A percentile compares a stretch with the other conserved stretches of the same genome.
phyloP scores from a whole-genome alignment of 2,329 filamentous ascomycete species.

The Paraphoma sp. region DNA sequence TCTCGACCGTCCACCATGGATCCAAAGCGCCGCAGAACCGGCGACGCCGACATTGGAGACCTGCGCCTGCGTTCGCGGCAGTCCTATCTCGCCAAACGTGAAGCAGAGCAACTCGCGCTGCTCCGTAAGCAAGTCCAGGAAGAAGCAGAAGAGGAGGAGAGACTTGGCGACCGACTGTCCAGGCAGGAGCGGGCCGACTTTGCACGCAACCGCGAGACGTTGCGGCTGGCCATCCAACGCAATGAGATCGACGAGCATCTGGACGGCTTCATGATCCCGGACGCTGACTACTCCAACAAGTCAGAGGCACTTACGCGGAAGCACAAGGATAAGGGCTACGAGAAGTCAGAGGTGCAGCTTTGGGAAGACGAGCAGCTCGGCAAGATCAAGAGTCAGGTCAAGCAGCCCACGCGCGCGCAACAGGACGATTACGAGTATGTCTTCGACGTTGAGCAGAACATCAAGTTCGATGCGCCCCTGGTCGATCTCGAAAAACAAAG shows the following conservation, averaged over 20 bases:
- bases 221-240: slow-evolving; percentile 83
- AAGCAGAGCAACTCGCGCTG: slow-evolving; percentile 83
- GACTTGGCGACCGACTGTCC: slow-evolving; percentile 73
- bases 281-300: slow-evolving; percentile 89
- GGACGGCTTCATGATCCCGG: slow-evolving; percentile 91
- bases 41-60: slow-evolving; percentile 65
- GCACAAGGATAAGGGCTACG: slow-evolving; percentile 84
- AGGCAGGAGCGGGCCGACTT: slow-evolving; percentile 86
- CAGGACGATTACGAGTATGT: slow-evolving; percentile 91
- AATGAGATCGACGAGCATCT: slow-evolving; percentile 87
- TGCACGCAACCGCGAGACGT: slow-evolving; percentile 78
- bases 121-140: slow-evolving; percentile 89
- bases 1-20: slow-evolving; percentile 25
- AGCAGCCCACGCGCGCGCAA: slow-evolving; percentile 73
- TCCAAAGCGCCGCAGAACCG: slow-evolving; percentile 36
- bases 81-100: slow-evolving; percentile 91
- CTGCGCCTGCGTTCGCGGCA: slow-evolving; percentile 84
- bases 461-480: slow-evolving; percentile 79
- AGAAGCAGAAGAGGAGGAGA: slow-evolving; percentile 77
- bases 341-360: slow-evolving; percentile 91
- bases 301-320: slow-evolving; percentile 88
- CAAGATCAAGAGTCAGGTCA: slow-evolving; percentile 69
- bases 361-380: slow-evolving; percentile 91
- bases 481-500: slow-evolving; percentile 80
- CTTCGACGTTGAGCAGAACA: slow-evolving; percentile 86